Evolutionary conservation across 2,329 filamentous ascomycete genomes (phyloP).

Genomic region (Aureobasidium leucospermi): DNA sequence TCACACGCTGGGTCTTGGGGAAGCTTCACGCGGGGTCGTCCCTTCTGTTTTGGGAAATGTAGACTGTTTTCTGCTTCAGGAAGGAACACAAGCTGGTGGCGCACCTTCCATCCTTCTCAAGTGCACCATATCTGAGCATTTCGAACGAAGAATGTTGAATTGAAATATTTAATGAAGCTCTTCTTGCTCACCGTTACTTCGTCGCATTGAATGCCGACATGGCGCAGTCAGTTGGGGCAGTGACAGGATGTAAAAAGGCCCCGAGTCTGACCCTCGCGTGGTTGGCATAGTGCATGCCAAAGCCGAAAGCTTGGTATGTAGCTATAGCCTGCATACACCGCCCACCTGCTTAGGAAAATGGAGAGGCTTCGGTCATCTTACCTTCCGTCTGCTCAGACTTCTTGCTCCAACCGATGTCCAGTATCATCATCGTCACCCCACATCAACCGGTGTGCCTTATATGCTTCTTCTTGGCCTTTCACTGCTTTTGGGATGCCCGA

Average conservation of each 20-base stretch:
- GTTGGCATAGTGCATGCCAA: not conserved
- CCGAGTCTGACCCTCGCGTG: not conserved
- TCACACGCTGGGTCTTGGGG: conserved; percentile 77
- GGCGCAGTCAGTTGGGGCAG: not conserved
- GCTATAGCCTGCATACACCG: not conserved
- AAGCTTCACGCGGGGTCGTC: not conserved
- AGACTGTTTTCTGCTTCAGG: not conserved
- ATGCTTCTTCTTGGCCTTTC: not conserved
- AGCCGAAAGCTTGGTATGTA: conserved; percentile 7
- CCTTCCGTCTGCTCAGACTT: not conserved
- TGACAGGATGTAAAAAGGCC: not conserved
- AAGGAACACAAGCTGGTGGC: not conserved
- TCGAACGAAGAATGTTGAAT: not conserved
- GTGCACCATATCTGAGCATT: not conserved
- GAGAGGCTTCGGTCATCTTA: not conserved
- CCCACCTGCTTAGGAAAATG: conserved; percentile 1
- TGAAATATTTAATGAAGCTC: not conserved
- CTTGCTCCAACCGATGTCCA: not conserved
- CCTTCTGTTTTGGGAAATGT: not conserved
- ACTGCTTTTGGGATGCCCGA: not conserved
- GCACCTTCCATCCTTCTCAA: not conserved
- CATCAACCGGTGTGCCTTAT: not conserved
- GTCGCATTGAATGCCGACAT: not conserved
- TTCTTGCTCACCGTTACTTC: not conserved
- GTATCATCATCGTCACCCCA: not conserved